A percentile compares a stretch with the other conserved stretches of the same genome.
phyloP scores from a whole-genome alignment of 208 protist genomes.

The Trypanosoma grayi region DNA sequence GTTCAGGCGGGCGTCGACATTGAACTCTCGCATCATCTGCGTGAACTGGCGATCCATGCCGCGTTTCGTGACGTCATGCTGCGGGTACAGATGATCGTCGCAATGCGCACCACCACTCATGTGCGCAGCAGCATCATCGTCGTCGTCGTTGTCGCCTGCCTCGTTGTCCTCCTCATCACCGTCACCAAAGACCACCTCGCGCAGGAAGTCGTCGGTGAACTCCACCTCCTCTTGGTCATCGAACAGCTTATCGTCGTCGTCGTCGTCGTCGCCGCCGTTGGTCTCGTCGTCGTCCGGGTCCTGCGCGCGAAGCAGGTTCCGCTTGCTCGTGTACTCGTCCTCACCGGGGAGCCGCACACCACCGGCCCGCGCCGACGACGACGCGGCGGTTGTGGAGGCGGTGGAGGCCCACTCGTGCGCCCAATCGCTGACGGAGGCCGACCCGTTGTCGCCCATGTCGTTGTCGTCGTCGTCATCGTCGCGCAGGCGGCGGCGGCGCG shows the following conservation, averaged over 20 bases:
- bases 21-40: slow-evolving; percentile 74
- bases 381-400: slow-evolving; percentile 21
- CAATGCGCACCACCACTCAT: background rate
- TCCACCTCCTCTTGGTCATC: slow-evolving; percentile 81
- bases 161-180: slow-evolving; percentile 18
- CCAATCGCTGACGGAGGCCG: slow-evolving; percentile 4
- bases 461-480: slow-evolving; percentile 1
- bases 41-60: slow-evolving; percentile 68
- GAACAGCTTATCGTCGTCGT: slow-evolving; percentile 73
- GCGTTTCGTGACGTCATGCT: slow-evolving; percentile 47
- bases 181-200: slow-evolving; percentile 65
- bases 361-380: background rate
- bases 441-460: slow-evolving; percentile 11
- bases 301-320: slow-evolving; percentile 26
- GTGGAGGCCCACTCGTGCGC: slow-evolving; percentile 29
- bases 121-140: slow-evolving; percentile 3
- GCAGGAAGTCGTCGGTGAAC: slow-evolving; percentile 82
- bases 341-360: slow-evolving; percentile 3
- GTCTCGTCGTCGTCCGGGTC: slow-evolving; percentile 15
- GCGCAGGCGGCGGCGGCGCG: slow-evolving; percentile 1
- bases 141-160: slow-evolving; percentile 10
- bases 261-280: slow-evolving; percentile 20
- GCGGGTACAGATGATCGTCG: slow-evolving; percentile 30
- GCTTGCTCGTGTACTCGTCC: slow-evolving; percentile 26
- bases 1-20: slow-evolving; percentile 62